Conservation (phyloP, 2,329 filamentous ascomycete genomes). For the Penicillium palitans region DNA sequence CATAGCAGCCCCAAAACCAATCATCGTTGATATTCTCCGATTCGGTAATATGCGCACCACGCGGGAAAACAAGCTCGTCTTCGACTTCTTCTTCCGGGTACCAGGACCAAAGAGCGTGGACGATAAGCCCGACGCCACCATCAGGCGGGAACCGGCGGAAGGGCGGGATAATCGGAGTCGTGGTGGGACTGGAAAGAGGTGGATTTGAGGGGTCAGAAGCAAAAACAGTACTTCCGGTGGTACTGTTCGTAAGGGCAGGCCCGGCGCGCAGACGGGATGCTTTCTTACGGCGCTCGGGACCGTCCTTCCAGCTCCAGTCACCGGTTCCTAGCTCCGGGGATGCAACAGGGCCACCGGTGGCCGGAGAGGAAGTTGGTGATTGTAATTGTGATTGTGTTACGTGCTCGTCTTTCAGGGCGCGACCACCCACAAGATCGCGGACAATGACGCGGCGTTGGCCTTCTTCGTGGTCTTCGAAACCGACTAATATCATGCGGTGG, state of each 20-base stretch:
- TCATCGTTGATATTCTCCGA: conserved; percentile 85
- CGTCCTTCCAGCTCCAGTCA: conserved; percentile 48
- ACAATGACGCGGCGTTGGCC: conserved; percentile 69
- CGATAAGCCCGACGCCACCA: conserved; percentile 67
- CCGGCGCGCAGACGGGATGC: conserved; percentile 34
- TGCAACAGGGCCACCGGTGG: conserved; percentile 28
- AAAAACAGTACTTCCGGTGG: conserved; percentile 3
- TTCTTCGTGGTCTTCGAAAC: conserved; percentile 68
- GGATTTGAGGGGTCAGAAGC: conserved; percentile 18
- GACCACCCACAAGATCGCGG: conserved; percentile 75
- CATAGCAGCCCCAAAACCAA: conserved; percentile 87
- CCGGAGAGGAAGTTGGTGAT: conserved; percentile 19
- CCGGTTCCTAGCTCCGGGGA: conserved; percentile 32
- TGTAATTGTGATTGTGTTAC: conserved; percentile 27
- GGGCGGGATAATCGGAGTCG: conserved; percentile 8
- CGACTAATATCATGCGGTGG: conserved; percentile 81
- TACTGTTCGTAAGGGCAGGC: conserved; percentile 6
- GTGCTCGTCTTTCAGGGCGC: conserved; percentile 63
- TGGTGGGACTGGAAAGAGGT: conserved; percentile 14
- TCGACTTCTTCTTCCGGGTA: conserved; percentile 59
- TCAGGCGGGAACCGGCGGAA: conserved; percentile 65
- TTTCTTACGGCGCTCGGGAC: conserved; percentile 40
- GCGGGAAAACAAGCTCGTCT: conserved; percentile 83
- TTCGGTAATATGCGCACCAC: conserved; percentile 78
- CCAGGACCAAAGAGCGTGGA: conserved; percentile 72